phyloP scores from a whole-genome alignment of 371 early-diverging fungal species.

The Rhizopus delemar region DNA sequence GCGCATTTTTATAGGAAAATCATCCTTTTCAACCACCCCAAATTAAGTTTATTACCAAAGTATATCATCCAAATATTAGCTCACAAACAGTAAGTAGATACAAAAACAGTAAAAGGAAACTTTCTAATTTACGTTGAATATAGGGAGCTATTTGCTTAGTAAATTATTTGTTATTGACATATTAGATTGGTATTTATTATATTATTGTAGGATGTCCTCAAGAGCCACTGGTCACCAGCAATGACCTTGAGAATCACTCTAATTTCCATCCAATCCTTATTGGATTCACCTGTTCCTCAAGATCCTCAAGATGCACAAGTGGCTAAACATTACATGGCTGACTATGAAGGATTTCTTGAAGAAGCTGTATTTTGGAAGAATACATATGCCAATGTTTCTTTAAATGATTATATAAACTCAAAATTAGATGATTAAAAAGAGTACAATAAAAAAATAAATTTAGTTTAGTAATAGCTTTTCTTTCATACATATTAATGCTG shows the following conservation, averaged over 20 bases:
- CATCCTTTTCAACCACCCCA: constrained; percentile 58
- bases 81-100: constrained; percentile 52
- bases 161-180: neutral
- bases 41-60: constrained; percentile 52
- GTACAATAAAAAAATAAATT: no score
- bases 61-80: constrained; percentile 58
- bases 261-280: constrained; percentile 51
- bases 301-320: constrained; percentile 45
- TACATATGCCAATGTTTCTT: constrained; percentile 8
- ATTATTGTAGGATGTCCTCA: constrained; percentile 23
- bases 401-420: constrained; percentile 3
- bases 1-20: constrained; percentile 14
- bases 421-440: no score
- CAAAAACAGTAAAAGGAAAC: neutral
- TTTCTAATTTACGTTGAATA: neutral
- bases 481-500: no score
- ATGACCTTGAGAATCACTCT: constrained; percentile 45
- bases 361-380: constrained; percentile 15
- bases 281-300: constrained; percentile 55
- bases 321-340: constrained; percentile 16
- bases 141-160: constrained; percentile 57
- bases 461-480: no score
- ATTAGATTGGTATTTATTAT: neutral
- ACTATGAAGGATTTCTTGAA: constrained; percentile 8
- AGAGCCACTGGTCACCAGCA: constrained; percentile 58